Evolutionary conservation across 2,329 filamentous ascomycete genomes (phyloP).

Genomic region (Incumbomyces delicatus): DNA sequence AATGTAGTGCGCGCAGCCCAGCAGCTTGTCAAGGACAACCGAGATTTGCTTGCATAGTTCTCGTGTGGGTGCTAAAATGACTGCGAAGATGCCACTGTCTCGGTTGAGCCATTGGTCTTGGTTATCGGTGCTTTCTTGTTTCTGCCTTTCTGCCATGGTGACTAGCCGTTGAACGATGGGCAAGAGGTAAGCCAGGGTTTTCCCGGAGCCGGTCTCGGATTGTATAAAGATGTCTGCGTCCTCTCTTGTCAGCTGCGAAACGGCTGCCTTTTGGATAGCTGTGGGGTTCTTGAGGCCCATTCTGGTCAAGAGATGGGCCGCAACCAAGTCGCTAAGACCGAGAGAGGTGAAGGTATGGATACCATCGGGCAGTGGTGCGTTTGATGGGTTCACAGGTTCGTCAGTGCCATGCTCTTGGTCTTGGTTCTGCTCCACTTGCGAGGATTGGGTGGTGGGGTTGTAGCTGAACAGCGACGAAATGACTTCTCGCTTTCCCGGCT

Average conservation of each 20-base stretch:
- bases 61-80: slow-evolving; percentile 86
- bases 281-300: slow-evolving; percentile 84
- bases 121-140: slow-evolving; percentile 31
- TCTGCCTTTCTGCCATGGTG: slow-evolving; percentile 49
- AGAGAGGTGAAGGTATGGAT: slow-evolving; percentile 78
- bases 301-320: slow-evolving; percentile 73
- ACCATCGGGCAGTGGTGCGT: slow-evolving; percentile 77
- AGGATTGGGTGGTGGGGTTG: slow-evolving; percentile 61
- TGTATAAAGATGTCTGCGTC: slow-evolving; percentile 92
- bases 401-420: slow-evolving; percentile 25
- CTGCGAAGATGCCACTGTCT: slow-evolving; percentile 82
- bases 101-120: slow-evolving; percentile 51
- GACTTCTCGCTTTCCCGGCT: slow-evolving; percentile 47
- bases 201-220: slow-evolving; percentile 93
- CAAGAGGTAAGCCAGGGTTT: slow-evolving; percentile 90
- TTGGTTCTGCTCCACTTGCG: slow-evolving; percentile 24
- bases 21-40: slow-evolving; percentile 69
- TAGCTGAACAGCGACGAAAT: slow-evolving; percentile 88
- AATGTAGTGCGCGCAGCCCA: slow-evolving; percentile 87
- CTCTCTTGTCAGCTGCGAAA: slow-evolving; percentile 67
- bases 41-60: slow-evolving; percentile 93
- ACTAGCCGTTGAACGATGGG: slow-evolving; percentile 86
- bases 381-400: slow-evolving; percentile 64
- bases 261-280: slow-evolving; percentile 83
- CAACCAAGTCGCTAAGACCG: slow-evolving; percentile 69